Conservation (phyloP, 331 rosid species). For the Rosa hybrid region DNA sequence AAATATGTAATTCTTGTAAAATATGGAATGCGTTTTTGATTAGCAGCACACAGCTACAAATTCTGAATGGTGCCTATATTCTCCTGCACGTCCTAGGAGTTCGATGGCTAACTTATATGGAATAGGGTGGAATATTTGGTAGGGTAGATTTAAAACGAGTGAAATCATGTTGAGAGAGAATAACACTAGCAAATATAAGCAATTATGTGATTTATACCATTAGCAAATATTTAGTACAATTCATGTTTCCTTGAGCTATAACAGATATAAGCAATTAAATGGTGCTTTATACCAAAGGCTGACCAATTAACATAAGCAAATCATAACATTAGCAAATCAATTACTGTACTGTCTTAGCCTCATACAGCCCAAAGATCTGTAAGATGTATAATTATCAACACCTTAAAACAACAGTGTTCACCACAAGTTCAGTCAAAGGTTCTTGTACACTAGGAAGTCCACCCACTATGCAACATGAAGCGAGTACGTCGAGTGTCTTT, state of each 20-base stretch:
- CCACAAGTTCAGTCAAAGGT: neutral
- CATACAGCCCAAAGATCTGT: neutral
- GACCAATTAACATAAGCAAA: neutral
- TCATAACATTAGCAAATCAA: neutral
- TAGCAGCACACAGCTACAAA: neutral
- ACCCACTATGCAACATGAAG: conserved; percentile 2
- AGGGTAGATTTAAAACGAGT: no score
- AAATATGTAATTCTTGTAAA: neutral
- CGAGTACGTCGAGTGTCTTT: neutral
- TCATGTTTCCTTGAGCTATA: neutral
- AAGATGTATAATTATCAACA: neutral
- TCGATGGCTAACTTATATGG: no score
- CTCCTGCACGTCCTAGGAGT: no score
- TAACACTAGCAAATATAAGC: neutral
- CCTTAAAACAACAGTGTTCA: neutral
- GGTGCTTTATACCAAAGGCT: neutral
- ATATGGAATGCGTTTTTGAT: neutral
- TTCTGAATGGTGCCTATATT: neutral
- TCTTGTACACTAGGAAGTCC: neutral
- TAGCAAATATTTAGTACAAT: neutral
- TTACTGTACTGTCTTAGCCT: neutral
- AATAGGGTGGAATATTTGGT: no score
- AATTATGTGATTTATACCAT: neutral
- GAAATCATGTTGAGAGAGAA: neutral
- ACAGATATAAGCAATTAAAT: neutral